Conservation (phyloP, 208 protist species). For the Kentomonas sorsogonicus region DNA sequence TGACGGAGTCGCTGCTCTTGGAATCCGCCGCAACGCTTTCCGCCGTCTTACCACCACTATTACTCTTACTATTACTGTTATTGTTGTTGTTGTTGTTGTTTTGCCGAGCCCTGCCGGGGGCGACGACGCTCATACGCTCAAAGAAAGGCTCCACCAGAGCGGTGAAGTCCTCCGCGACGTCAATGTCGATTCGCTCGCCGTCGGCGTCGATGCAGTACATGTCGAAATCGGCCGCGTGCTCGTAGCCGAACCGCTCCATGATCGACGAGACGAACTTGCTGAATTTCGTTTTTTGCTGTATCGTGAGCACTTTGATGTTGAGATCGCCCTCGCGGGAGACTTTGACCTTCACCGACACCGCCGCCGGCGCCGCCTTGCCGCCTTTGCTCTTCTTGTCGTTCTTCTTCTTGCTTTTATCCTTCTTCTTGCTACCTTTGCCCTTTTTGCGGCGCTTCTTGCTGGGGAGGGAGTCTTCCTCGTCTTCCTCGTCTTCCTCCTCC, state of each 20-base stretch:
- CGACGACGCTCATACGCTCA: not conserved
- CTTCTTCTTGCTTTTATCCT: conserved; percentile 1
- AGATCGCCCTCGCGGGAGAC: conserved; percentile 68
- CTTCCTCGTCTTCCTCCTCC: conserved; percentile 7
- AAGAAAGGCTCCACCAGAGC: conserved; percentile 37
- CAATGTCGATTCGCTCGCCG: conserved; percentile 77
- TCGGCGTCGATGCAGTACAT: conserved; percentile 69
- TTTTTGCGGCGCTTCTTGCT: too few species aligned
- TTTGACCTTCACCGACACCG: conserved; percentile 45
- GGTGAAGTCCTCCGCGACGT: conserved; percentile 58
- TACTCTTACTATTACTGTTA: too few species aligned
- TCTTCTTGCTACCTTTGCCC: not conserved
- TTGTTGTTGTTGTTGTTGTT: too few species aligned
- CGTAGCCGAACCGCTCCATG: conserved; percentile 66
- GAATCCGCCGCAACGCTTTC: conserved; percentile 13
- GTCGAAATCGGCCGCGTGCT: conserved; percentile 55
- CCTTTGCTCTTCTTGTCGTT: conserved; percentile 7
- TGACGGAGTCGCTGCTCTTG: conserved; percentile 44
- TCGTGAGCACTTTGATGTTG: conserved; percentile 67
- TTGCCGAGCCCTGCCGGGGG: not conserved
- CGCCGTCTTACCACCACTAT: not conserved
- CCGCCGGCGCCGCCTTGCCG: not conserved
- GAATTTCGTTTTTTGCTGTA: conserved; percentile 38
- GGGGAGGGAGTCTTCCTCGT: conserved; percentile 6
- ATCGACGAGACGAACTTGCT: conserved; percentile 38